These are phyloP conservation scores for Geoglossum glabrum DNA, from an alignment of 495 filamentous ascomycete species.

Conservation along the genomic window DNA sequence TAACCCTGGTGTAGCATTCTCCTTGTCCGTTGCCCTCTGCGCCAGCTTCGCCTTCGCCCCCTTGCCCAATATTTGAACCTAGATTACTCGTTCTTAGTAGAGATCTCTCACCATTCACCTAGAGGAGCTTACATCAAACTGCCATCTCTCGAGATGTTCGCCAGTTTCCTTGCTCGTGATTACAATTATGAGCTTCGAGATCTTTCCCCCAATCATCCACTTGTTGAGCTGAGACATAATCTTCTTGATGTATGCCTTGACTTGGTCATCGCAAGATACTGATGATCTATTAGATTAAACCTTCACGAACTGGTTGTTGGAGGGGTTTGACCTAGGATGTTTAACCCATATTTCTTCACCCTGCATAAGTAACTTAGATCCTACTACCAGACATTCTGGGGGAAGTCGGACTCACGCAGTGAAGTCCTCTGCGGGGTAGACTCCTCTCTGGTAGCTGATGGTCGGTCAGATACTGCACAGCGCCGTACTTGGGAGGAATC, in stretches of 20 bases:
- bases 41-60: constrained; percentile 29
- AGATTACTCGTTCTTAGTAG: neutral
- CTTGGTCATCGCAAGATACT: constrained; percentile 90
- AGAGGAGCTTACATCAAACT: constrained; percentile 61
- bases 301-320: neutral
- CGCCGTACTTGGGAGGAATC: neutral
- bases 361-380: constrained; percentile 16
- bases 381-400: neutral
- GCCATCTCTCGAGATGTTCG: constrained; percentile 90
- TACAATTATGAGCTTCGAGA: constrained; percentile 88
- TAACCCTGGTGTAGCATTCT: constrained; percentile 39
- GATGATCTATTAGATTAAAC: constrained; percentile 5
- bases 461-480: neutral
- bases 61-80: constrained; percentile 54
- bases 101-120: neutral
- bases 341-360: constrained; percentile 98
- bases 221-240: constrained; percentile 91
- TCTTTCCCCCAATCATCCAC: constrained; percentile 93
- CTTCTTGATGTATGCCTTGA: constrained; percentile 96
- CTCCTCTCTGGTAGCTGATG: constrained; percentile 71
- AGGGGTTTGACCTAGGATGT: constrained; percentile 57
- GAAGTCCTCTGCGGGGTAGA: constrained; percentile 97
- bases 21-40: constrained; percentile 33
- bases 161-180: constrained; percentile 92
- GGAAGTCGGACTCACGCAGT: constrained; percentile 41